These are phyloP conservation scores for Bipolaris oryzae DNA, from an alignment of 2,329 filamentous ascomycete species.

Conservation along the genomic window DNA sequence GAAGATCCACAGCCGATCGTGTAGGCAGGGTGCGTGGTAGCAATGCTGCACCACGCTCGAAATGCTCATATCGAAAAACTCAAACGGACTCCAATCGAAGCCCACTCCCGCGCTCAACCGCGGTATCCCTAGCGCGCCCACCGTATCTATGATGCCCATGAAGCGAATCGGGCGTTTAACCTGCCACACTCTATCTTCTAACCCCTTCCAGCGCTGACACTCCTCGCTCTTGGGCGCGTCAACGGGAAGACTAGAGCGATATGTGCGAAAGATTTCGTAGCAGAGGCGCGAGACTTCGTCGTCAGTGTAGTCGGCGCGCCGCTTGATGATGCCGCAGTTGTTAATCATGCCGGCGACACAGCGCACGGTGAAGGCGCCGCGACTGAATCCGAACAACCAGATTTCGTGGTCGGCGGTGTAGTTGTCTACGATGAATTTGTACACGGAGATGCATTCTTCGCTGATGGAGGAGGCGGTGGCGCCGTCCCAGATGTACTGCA, in stretches of 20 bases:
- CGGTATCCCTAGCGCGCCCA: slow-evolving; percentile 44
- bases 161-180: slow-evolving; percentile 39
- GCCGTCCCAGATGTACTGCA: slow-evolving; percentile 47
- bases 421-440: slow-evolving; percentile 46
- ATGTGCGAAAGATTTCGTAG: slow-evolving; percentile 42
- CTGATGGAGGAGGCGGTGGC: slow-evolving; percentile 45
- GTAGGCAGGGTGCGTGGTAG: slow-evolving; percentile 41
- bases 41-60: slow-evolving; percentile 41
- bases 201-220: slow-evolving; percentile 24
- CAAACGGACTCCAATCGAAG: slow-evolving; percentile 45
- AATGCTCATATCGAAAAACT: slow-evolving; percentile 46
- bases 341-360: slow-evolving; percentile 54
- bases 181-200: slow-evolving; percentile 35
- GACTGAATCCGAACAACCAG: slow-evolving; percentile 54
- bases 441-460: slow-evolving; percentile 43
- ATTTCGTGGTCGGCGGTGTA: slow-evolving; percentile 49
- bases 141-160: slow-evolving; percentile 45
- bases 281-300: slow-evolving; percentile 34
- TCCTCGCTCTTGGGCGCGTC: slow-evolving; percentile 37
- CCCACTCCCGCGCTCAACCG: slow-evolving; percentile 44
- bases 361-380: slow-evolving; percentile 54
- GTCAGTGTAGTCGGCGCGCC: slow-evolving; percentile 7
- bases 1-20: slow-evolving; percentile 46
- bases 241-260: slow-evolving; percentile 34
- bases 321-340: slow-evolving; percentile 49